Percentiles rank a stretch among this genome's conserved stretches.
Conservation (phyloP, 257 asterid species). For the Fraxinus cuspidata region DNA sequence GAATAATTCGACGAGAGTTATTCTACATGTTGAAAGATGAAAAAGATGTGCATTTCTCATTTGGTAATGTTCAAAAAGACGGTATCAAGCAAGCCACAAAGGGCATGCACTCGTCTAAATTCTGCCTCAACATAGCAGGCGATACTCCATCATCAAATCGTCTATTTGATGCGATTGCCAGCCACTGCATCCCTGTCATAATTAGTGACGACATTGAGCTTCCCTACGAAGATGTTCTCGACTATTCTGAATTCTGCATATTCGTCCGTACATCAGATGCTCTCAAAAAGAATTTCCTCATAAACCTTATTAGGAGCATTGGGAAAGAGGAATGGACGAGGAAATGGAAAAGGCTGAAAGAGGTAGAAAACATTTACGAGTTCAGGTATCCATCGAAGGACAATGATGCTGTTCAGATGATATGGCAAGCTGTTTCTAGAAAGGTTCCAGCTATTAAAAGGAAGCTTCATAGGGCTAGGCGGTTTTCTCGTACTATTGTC, state of each 20-base stretch:
- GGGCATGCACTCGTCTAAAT: conserved; percentile 72
- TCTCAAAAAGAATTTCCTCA: conserved; percentile 44
- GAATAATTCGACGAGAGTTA: conserved; percentile 60
- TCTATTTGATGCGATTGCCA: conserved; percentile 75
- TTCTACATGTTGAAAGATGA: conserved; percentile 61
- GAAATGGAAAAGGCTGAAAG: conserved; percentile 65
- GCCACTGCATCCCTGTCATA: conserved; percentile 79
- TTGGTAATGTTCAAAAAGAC: conserved; percentile 58
- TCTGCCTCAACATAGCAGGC: conserved; percentile 84
- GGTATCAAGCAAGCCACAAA: conserved; percentile 56
- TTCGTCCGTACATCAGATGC: conserved; percentile 60
- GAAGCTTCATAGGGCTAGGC: conserved; percentile 37
- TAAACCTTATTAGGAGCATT: conserved; percentile 49
- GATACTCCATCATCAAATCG: conserved; percentile 89
- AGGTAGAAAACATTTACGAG: conserved; percentile 52
- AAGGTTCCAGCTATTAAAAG: conserved; percentile 40
- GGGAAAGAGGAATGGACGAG: conserved; percentile 59
- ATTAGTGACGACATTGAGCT: conserved; percentile 79
- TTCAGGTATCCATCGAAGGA: conserved; percentile 57
- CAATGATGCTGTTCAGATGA: conserved; percentile 75
- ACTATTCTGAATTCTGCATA: conserved; percentile 66
- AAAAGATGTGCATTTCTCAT: conserved; percentile 70
- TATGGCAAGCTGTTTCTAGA: no score
- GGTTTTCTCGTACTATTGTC: conserved; percentile 31
- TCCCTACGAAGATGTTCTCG: conserved; percentile 69